These are phyloP conservation scores for Daldinia sp. DNA, from an alignment of 2,329 filamentous ascomycete species.

Conservation along the genomic window DNA sequence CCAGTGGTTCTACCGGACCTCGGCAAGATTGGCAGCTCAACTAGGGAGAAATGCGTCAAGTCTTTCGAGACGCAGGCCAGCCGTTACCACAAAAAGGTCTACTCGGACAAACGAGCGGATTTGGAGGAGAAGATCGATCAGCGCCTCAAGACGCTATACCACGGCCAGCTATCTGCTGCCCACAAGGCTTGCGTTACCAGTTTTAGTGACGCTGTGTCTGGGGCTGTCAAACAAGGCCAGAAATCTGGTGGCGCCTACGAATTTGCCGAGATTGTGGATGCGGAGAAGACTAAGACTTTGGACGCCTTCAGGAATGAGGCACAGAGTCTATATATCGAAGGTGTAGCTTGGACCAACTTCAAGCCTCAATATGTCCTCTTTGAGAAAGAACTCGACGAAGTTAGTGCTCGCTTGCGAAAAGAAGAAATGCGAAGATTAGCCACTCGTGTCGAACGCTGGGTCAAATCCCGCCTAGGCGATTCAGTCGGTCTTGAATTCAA, in stretches of 20 bases:
- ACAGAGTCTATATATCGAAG: slow-evolving; percentile 78
- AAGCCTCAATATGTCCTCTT: slow-evolving; percentile 83
- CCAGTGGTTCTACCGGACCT: slow-evolving; percentile 79
- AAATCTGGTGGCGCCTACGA: slow-evolving; percentile 93
- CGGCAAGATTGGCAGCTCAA: slow-evolving; percentile 77
- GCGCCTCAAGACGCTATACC: slow-evolving; percentile 88
- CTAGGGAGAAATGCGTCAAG: slow-evolving; percentile 79
- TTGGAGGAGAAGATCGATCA: slow-evolving; percentile 87
- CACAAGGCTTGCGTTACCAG: slow-evolving; percentile 88
- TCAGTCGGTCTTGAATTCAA: slow-evolving; percentile 95
- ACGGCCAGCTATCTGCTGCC: slow-evolving; percentile 86
- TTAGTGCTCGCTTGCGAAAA: slow-evolving; percentile 84
- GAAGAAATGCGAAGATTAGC: slow-evolving; percentile 97
- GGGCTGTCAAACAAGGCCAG: slow-evolving; percentile 89
- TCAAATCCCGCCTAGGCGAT: slow-evolving; percentile 87
- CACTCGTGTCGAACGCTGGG: slow-evolving; percentile 92
- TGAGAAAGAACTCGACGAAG: slow-evolving; percentile 90
- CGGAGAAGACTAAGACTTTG: slow-evolving; percentile 82
- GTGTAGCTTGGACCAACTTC: slow-evolving; percentile 89
- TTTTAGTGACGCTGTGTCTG: slow-evolving; percentile 89
- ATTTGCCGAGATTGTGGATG: slow-evolving; percentile 91
- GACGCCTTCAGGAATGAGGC: slow-evolving; percentile 82
- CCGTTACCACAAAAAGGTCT: slow-evolving; percentile 97
- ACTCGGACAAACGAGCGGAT: slow-evolving; percentile 84
- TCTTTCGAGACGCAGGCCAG: slow-evolving; percentile 93